Percentiles rank a stretch among this genome's conserved stretches.
Conservation (phyloP, 768 basidiomycete genomes). For the Dentipellis fragilis region DNA sequence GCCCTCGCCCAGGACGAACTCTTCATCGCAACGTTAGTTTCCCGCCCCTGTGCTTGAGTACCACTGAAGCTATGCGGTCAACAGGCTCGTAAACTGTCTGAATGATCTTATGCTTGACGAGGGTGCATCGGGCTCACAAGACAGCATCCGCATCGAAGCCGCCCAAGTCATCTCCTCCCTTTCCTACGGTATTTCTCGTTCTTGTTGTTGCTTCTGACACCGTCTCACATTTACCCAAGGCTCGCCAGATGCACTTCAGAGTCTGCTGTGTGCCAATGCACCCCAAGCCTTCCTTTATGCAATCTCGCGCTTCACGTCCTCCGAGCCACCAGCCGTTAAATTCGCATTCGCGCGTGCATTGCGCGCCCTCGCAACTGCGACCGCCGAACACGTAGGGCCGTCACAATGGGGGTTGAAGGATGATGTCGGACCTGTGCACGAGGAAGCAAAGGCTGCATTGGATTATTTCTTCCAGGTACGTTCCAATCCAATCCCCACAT, state of each 20-base stretch:
- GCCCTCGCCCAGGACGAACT: conserved; percentile 43
- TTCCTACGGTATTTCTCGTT: conserved; percentile 40
- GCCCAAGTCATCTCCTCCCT: conserved; percentile 69
- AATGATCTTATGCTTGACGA: conserved; percentile 27
- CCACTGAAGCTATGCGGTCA: no score
- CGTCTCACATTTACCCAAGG: conserved; percentile 26
- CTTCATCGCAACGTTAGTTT: conserved; percentile 45
- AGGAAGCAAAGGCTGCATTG: conserved; percentile 47
- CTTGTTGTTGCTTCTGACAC: not conserved
- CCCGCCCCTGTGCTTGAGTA: no score
- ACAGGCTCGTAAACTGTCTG: conserved; percentile 54
- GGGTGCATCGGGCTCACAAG: conserved; percentile 27
- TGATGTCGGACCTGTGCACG: conserved; percentile 28
- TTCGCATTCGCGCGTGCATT: conserved; percentile 57
- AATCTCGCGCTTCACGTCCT: conserved; percentile 35
- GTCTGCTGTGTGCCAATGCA: conserved; percentile 47
- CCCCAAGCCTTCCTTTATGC: conserved; percentile 54
- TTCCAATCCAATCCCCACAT: not conserved
- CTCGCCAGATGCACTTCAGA: conserved; percentile 48
- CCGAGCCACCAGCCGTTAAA: conserved; percentile 31
- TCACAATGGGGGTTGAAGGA: conserved; percentile 56
- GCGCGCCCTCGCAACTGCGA: conserved; percentile 43
- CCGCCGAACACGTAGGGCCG: conserved; percentile 63
- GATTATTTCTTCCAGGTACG: conserved; percentile 52
- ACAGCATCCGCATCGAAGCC: conserved; percentile 58